phyloP scores from a whole-genome alignment of 495 filamentous ascomycete species.

The Tuber indicum region DNA sequence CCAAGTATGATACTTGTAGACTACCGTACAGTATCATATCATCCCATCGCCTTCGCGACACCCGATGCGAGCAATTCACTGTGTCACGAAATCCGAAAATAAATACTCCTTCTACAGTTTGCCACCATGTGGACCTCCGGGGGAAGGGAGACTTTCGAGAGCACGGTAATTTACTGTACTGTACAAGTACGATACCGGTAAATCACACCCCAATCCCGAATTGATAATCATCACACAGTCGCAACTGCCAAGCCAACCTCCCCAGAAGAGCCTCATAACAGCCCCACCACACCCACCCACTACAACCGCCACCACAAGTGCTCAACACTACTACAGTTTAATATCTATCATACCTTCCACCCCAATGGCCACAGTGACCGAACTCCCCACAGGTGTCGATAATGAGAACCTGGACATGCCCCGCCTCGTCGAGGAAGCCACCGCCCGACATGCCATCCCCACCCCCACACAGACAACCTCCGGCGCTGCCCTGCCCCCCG shows the following conservation, averaged over 20 bases:
- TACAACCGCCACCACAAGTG: background rate
- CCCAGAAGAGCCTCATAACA: slow-evolving; percentile 18
- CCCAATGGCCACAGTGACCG: slow-evolving; percentile 25
- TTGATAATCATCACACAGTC: background rate
- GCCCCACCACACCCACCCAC: slow-evolving; percentile 23
- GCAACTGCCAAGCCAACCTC: slow-evolving; percentile 25
- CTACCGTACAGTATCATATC: too few relatives aligned
- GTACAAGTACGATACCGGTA: too few relatives aligned
- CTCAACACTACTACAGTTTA: background rate
- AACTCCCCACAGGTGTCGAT: slow-evolving; percentile 13
- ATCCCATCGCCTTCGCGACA: too few relatives aligned
- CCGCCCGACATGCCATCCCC: slow-evolving; percentile 23
- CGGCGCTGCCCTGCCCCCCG: slow-evolving; percentile 30
- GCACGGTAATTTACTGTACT: too few relatives aligned
- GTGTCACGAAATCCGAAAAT: background rate
- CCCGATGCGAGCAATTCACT: background rate
- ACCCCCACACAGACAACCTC: background rate
- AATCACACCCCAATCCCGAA: background rate
- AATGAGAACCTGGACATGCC: slow-evolving; percentile 24
- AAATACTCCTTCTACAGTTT: background rate
- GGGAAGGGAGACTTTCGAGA: background rate
- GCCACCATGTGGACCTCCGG: background rate
- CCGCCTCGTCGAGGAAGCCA: slow-evolving; percentile 29
- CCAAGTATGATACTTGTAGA: too few relatives aligned
- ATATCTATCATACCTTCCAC: background rate